Conservation (phyloP, 169 alveolate genomes). For the Amoebophrya sp. region DNA sequence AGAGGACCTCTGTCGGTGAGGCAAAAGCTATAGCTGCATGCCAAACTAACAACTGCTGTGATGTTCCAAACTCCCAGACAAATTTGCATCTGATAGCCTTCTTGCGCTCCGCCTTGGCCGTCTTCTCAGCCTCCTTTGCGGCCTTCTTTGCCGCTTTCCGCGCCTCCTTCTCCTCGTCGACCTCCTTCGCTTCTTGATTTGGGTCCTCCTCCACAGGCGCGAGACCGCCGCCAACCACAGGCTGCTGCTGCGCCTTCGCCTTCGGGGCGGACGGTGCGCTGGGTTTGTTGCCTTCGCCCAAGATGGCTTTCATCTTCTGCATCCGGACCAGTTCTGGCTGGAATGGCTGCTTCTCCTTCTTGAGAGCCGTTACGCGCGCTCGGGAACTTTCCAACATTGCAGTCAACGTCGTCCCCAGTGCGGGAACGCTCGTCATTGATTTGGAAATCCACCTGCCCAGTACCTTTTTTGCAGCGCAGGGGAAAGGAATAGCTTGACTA, state of each 20-base stretch:
- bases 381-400: neutral
- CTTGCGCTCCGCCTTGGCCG: neutral
- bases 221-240: neutral
- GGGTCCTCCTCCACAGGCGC: neutral
- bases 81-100: no score
- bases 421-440: neutral
- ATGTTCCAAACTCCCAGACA: no score
- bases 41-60: no score
- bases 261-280: no score
- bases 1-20: no score
- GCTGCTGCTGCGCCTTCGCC: no score
- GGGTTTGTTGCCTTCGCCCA: neutral
- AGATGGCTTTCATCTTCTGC: constrained; percentile 8
- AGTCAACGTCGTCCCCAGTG: neutral
- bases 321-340: neutral
- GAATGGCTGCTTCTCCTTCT: neutral
- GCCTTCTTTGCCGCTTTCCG: constrained; percentile 44
- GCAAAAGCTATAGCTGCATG: no score
- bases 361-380: neutral
- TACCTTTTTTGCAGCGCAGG: no score
- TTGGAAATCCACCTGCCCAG: neutral
- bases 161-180: constrained; percentile 35
- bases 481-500: no score
- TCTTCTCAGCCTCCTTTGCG: constrained; percentile 46
- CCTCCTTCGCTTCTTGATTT: neutral